Base-by-base conservation (phyloP, 192 early-diverging fungal genomes). In the Funneliformis mosseae region DNA sequence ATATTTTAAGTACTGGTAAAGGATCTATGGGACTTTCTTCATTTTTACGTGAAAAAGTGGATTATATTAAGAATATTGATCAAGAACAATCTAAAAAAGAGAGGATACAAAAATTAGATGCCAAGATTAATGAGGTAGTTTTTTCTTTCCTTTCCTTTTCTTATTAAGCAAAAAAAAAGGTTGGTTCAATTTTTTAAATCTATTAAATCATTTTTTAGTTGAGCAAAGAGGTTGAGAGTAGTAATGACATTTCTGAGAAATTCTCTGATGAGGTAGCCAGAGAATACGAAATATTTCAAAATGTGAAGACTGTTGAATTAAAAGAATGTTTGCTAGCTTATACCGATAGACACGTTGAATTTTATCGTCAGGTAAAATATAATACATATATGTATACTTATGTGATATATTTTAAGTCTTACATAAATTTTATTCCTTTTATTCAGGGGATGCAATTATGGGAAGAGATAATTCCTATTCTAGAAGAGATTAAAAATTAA, bases 1-100 rank as follows among this genome's bases (percentile, higher is more conserved):
- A 92, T 10, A 87, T 93, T 64, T 66, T 90, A 39, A 89, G 90
- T 82, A 89, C 93, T 62, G 92, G 92, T 16, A 87, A 88, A 62
- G 91, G 88, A 11, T 85, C 88, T 10, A 87, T 87, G 0, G 79
- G 81, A 1, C 86, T 96, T 68, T 89, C 92, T 25, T 93, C 92
- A 23, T 96, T 93, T 82, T 85, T 99, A 28, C 92, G 91, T 71
- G 95, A 94, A 84, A 97, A 96, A 81, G 89, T 95, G 61, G 92
- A 96, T 66, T 95, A 98, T 75, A 89, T 98, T 77, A 89, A 94
- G 76, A 95, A 96, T 39, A 91, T 96, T 10, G 93, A 98, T 80
- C 91, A 92, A 61, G 95, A 96, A 64, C 87, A 89, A 61, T 92
- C 93, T 63, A 88, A 93, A 77, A 92, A 95, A 85, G 92, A 94